Conservation (phyloP, 768 basidiomycete species). For the Mycena polygramma region DNA sequence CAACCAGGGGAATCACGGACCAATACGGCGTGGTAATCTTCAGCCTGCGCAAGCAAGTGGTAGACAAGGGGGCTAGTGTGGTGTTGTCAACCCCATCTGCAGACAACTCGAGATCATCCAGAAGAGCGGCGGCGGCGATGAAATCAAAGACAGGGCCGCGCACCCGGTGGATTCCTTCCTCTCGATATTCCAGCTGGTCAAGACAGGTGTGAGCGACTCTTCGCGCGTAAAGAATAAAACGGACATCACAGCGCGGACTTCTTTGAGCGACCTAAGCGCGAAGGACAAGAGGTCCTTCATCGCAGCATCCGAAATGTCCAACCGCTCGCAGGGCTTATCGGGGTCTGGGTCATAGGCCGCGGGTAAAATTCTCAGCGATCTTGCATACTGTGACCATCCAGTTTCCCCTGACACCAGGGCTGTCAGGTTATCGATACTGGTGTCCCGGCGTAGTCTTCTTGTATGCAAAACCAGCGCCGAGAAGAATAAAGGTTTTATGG, state of each 20-base stretch:
- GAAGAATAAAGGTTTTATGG: neutral
- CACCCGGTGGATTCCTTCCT: no score
- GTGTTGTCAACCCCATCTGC: neutral
- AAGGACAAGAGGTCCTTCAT: neutral
- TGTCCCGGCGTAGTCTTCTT: neutral
- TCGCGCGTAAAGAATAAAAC: no score
- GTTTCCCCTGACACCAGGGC: neutral
- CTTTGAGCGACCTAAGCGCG: neutral
- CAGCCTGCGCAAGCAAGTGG: neutral
- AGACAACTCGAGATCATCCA: neutral
- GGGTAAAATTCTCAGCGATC: neutral
- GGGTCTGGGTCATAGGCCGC: neutral
- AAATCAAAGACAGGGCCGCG: no score
- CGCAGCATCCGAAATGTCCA: neutral
- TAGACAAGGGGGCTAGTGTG: neutral
- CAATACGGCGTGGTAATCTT: neutral
- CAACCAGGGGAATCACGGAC: neutral
- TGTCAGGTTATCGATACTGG: neutral
- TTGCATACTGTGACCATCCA: neutral
- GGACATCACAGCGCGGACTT: neutral
- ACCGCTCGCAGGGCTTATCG: neutral
- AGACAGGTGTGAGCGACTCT: neutral
- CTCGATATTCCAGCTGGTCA: no score
- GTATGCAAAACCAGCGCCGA: neutral
- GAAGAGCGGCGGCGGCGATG: no score